A percentile compares a stretch with the other conserved stretches of the same genome.
These are phyloP conservation scores for Esteya vermicola DNA, from an alignment of 2,329 filamentous ascomycete genomes.

Conservation along the genomic window DNA sequence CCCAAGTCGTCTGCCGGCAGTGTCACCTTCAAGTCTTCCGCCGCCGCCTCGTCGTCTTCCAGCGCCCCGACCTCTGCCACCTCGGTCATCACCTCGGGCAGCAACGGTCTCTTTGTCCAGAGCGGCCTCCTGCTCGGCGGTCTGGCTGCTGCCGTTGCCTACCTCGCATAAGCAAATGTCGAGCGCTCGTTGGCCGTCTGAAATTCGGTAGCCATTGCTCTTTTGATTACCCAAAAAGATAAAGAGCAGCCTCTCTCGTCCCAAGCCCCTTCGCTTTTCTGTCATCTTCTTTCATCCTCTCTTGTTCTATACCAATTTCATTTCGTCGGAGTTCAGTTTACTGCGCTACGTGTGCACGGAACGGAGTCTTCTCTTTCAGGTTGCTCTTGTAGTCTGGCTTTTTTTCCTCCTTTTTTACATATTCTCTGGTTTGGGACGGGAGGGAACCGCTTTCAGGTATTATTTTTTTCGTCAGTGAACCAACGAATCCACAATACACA, in stretches of 20 bases:
- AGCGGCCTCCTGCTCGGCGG: conserved; percentile 25
- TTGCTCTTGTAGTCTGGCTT: background rate
- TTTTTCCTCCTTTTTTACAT: background rate
- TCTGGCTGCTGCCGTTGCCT: conserved; percentile 24
- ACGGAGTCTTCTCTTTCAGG: too few species aligned
- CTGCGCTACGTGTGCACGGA: too few species aligned
- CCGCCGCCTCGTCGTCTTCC: conserved; percentile 3
- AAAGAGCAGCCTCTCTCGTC: too few species aligned
- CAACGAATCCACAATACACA: background rate
- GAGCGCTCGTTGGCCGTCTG: too few species aligned
- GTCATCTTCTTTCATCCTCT: too few species aligned
- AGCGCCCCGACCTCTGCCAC: background rate
- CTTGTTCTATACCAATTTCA: too few species aligned
- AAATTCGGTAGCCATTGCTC: too few species aligned
- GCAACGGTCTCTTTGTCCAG: conserved; percentile 22
- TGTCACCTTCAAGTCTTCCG: background rate
- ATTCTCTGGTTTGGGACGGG: too few species aligned
- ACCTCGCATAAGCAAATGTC: conserved; percentile 22
- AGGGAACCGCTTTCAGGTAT: too few species aligned
- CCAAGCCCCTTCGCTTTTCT: too few species aligned
- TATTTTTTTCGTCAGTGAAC: background rate
- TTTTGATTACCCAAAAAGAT: too few species aligned
- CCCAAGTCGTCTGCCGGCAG: background rate
- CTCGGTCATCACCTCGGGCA: conserved; percentile 12
- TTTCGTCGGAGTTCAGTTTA: too few species aligned